Base-by-base conservation (phyloP, 2,329 filamentous ascomycete species). In the Botrytis cinerea region DNA sequence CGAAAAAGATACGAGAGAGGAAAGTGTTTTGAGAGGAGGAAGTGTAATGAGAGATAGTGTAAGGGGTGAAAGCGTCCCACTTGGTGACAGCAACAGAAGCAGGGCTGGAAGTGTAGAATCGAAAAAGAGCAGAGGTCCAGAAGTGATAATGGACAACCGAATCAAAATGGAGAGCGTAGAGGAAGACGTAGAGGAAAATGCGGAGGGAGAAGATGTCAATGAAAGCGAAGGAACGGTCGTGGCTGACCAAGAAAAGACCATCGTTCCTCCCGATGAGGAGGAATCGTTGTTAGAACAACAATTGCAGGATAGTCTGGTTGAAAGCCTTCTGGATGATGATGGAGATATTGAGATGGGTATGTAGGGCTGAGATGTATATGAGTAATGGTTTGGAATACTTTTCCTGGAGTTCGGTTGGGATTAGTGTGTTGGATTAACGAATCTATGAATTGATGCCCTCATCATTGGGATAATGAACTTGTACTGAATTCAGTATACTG, bases 1-100 rank as follows among this genome's bases (percentile, higher is more conserved):
- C 78, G 79, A 77, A 51, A 73, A 76, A 20, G 73, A 75, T 25
- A 66, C 51, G 79, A 82, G 64, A 76, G 70, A 64, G 6, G 70
- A 67, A 43, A 72, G 61, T 35, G n/a, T 72, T 2, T 54, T 72
- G 61, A 67, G 61, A 43, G 70, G 62, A 59, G 35, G 38, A 43
- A 72, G 70, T n/a, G 61, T 54, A 8, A 46, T 64, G 45, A 54
- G 61, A 40, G 70, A 72, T 25, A 72, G 70, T 46, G 60, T 67
- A 67, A 66, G 70, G 22, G 38, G 35, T 3, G 60, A 51, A 60
- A 64, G 69, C 38, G 59, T 22, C 25, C 69, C 32, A 5, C 32
- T 25, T 7, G 32, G 59, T 38, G 59, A 35, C 1, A 46, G 69
- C 35, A 71, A 28, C 32, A 60, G 59, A 32, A 71, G 60, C 14